A percentile compares a stretch with the other conserved stretches of the same genome.
phyloP scores from a whole-genome alignment of 2,329 filamentous ascomycete species.

The Apiospora marii region DNA sequence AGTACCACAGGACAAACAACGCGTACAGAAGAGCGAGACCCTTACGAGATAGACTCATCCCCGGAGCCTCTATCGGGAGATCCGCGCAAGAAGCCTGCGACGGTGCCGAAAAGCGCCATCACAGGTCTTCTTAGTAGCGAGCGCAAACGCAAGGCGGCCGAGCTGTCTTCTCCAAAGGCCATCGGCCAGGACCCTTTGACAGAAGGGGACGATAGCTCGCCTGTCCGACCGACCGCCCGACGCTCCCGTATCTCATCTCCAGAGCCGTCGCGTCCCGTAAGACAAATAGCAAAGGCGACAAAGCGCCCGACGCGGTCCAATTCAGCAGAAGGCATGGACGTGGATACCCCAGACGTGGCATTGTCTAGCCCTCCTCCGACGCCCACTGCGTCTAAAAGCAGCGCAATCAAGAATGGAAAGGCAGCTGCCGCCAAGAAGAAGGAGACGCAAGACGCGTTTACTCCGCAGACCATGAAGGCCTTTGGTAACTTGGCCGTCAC shows the following conservation, averaged over 20 bases:
- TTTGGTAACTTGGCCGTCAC: slow-evolving; percentile 28
- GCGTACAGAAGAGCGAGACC: slow-evolving; percentile 13
- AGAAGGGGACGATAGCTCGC: slow-evolving; percentile 8
- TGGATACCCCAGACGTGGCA: slow-evolving; percentile 32
- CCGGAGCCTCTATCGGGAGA: not conserved
- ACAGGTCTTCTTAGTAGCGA: slow-evolving; percentile 9
- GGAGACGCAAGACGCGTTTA: slow-evolving; percentile 23
- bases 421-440: slow-evolving; percentile 18
- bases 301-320: slow-evolving; percentile 29
- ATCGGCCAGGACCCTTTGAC: slow-evolving; percentile 10
- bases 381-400: slow-evolving; percentile 34
- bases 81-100: not conserved
- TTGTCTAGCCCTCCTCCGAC: slow-evolving; percentile 43
- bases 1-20: slow-evolving; percentile 20
- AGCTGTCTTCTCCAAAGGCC: slow-evolving; percentile 11
- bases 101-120: not conserved
- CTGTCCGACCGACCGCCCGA: slow-evolving; percentile 24
- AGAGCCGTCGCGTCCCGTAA: slow-evolving; percentile 26
- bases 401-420: slow-evolving; percentile 21
- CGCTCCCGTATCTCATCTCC: slow-evolving; percentile 36
- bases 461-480: slow-evolving; percentile 30
- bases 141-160: slow-evolving; percentile 21
- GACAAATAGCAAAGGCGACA: slow-evolving; percentile 26
- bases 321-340: slow-evolving; percentile 35
- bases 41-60: slow-evolving; percentile 14